Conservation (phyloP, 176 grass and related monocot species). For the Miscanthus lutarioriparius region DNA sequence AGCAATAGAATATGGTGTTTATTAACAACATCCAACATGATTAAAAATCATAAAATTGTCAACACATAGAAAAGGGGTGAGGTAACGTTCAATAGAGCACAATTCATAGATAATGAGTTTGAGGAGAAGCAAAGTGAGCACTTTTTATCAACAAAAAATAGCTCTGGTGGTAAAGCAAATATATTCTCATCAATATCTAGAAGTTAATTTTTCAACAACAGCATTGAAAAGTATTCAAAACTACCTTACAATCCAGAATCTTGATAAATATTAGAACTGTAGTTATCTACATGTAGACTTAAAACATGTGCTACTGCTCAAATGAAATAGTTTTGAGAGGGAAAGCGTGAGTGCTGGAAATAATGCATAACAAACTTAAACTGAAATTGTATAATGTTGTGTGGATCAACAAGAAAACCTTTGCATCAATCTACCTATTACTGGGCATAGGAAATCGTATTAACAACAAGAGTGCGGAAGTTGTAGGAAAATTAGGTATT, state of each 20-base stretch:
- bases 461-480: not conserved
- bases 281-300: not conserved
- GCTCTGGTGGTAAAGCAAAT: not conserved
- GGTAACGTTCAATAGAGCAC: not conserved
- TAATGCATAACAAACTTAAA: not conserved
- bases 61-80: not conserved
- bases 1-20: conserved; percentile 17
- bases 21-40: conserved; percentile 15
- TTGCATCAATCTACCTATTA: not conserved
- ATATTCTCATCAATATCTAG: not conserved
- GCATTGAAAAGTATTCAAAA: not conserved
- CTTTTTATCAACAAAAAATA: not conserved
- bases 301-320: conserved; percentile 7
- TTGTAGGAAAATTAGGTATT: not conserved
- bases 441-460: not conserved
- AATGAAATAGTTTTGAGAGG: not conserved
- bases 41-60: conserved; percentile 26
- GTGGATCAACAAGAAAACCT: not conserved
- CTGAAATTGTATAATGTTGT: not conserved
- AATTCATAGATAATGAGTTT: conserved; percentile 18
- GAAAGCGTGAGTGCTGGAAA: not conserved
- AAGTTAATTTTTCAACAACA: not conserved
- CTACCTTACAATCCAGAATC: conserved; percentile 3
- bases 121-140: not conserved
- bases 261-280: conserved; percentile 13